Base-by-base conservation (phyloP, 805 yeast genomes). In the Yarrowia divulgata region DNA sequence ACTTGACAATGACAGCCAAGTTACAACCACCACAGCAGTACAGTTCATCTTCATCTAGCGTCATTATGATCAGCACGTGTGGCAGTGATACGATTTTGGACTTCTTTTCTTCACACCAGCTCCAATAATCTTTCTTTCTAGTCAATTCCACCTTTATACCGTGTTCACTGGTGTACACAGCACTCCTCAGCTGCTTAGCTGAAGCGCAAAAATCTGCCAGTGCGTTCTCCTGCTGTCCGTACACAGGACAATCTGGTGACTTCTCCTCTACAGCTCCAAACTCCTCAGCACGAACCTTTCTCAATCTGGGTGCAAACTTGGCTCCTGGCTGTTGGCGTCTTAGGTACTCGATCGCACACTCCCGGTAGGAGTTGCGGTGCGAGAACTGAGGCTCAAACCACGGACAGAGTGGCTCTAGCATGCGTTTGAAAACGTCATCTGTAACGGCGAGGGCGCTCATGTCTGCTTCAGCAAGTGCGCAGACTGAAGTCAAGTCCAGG, bases 291-390 rank as follows among this genome's bases (percentile, higher is more conserved):
- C 14, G 8, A 5, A 19, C 49, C 5, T 9, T 10, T 45, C 23
- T 45, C 0, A 19, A 14, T 18, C 29, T 18, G 14, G 49, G 23
- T 5, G 29, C 23, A 45, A 45, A 45, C 14, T 18, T 45, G 29
- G 49, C 49, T n/a, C 49, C 49, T 18, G 49, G 49, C 14, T 45
- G 49, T 13, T 45, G 29, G 19, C 49, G 49, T 18, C 49, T 12
- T 5, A 12, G 49, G 19, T n/a, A 19, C 29, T 45, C 49, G 16
- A 45, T 10, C 7, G 23, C 49, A 45, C 49, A 45, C 29, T 9
- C 49, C 18, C 29, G 23, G 13, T 19, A 45, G 29, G 49, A 18
- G 29, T 10, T 18, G 19, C 49, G 49, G 9, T 6, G 19, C 5
- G 49, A 45, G 29, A 45, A 18, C 49, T 12, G 19, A 6, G 49